Evolutionary conservation across 768 basidiomycete species (phyloP).

Genomic region (Termitomyces sp.): DNA sequence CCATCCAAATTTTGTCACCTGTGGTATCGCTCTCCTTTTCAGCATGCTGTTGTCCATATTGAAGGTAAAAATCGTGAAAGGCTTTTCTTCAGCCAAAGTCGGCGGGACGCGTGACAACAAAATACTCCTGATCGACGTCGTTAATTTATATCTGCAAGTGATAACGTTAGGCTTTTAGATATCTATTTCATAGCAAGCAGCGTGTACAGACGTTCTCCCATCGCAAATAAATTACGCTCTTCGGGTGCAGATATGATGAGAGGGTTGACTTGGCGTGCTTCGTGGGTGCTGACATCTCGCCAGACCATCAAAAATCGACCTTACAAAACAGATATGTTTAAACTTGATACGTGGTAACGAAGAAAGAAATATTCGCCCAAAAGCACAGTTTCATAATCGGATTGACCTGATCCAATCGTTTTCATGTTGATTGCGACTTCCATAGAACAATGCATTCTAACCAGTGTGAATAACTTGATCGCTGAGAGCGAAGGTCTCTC

Average conservation of each 20-base stretch:
- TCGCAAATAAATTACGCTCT: slow-evolving; percentile 53
- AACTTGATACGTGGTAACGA: neutral
- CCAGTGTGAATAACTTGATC: slow-evolving; percentile 83
- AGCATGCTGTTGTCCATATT: slow-evolving; percentile 41
- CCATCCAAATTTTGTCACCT: slow-evolving; percentile 64
- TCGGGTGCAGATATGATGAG: slow-evolving; percentile 54
- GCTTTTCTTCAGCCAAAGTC: slow-evolving; percentile 55
- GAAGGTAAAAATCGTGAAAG: slow-evolving; percentile 66
- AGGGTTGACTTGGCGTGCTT: slow-evolving; percentile 58
- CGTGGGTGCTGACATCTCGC: slow-evolving; percentile 61
- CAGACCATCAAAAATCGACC: slow-evolving; percentile 95
- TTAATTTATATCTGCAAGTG: slow-evolving; percentile 50
- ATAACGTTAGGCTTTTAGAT: neutral
- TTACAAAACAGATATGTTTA: slow-evolving; percentile 17
- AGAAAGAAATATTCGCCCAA: slow-evolving; percentile 38
- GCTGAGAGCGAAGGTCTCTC: slow-evolving; percentile 64
- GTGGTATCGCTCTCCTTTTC: slow-evolving; percentile 6
- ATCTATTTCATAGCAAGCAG: neutral
- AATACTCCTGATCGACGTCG: slow-evolving; percentile 47
- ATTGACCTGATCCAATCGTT: slow-evolving; percentile 38
- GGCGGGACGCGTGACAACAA: slow-evolving; percentile 68
- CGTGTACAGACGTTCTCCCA: slow-evolving; percentile 59
- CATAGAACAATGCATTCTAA: slow-evolving; percentile 68
- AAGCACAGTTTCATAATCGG: slow-evolving; percentile 52
- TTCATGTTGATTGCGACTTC: slow-evolving; percentile 88